Percentiles rank a stretch among this genome's conserved stretches.
Evolutionary conservation across 495 filamentous ascomycete species (phyloP).

Genomic region (Aspergillus leporis): DNA sequence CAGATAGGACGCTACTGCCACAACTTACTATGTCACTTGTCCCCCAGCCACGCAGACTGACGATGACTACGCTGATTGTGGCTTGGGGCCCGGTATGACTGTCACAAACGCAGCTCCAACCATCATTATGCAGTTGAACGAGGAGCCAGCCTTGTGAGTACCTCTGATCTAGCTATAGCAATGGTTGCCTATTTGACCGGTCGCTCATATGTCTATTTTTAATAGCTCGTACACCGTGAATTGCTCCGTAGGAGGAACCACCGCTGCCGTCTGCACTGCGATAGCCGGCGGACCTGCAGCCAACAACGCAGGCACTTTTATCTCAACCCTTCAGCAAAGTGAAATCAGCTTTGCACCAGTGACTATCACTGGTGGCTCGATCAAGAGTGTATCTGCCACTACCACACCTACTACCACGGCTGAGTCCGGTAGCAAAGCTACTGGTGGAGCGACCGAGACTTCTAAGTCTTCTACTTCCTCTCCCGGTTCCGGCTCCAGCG

Average conservation of each 20-base stretch:
- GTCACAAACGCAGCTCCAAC: slow-evolving; percentile 28
- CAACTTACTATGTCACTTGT: slow-evolving; percentile 43
- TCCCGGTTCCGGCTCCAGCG: neutral
- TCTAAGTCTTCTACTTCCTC: slow-evolving; percentile 1
- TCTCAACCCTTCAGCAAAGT: slow-evolving; percentile 13
- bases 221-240: slow-evolving; percentile 27
- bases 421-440: neutral
- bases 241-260: slow-evolving; percentile 37
- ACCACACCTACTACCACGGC: slow-evolving; percentile 10
- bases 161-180: neutral
- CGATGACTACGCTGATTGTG: slow-evolving; percentile 31
- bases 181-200: neutral
- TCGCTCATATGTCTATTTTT: neutral
- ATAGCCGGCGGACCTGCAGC: slow-evolving; percentile 27
- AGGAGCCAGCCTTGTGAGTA: slow-evolving; percentile 17
- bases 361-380: slow-evolving; percentile 33
- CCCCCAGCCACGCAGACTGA: slow-evolving; percentile 15
- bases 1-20: slow-evolving; percentile 32
- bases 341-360: slow-evolving; percentile 31
- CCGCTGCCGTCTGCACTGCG: slow-evolving; percentile 38
- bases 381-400: slow-evolving; percentile 11
- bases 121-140: slow-evolving; percentile 23
- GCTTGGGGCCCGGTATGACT: slow-evolving; percentile 31
- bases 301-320: slow-evolving; percentile 26
- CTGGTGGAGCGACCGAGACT: slow-evolving; percentile 2